Percentiles rank a stretch among this genome's conserved stretches.
Evolutionary conservation across 1,284 basidiomycete species (phyloP).

Genomic region (Afroboletus lepidellus): DNA sequence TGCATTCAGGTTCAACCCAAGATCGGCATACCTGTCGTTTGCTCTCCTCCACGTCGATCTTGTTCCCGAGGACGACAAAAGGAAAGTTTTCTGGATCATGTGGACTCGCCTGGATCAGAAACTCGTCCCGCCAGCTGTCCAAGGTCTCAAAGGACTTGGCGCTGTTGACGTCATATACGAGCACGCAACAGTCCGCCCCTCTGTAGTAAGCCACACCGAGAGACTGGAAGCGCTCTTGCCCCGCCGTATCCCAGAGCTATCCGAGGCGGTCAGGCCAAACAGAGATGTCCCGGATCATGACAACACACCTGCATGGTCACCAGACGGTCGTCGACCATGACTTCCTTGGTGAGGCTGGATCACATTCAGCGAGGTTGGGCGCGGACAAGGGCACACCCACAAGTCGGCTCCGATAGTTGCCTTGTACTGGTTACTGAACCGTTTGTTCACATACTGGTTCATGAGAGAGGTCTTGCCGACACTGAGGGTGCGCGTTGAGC

Average conservation of each 20-base stretch:
- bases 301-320: conserved; percentile 94
- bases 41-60: conserved; percentile 99
- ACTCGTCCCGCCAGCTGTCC: conserved; percentile 97
- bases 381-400: conserved; percentile 45
- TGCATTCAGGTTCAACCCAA: background rate
- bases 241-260: conserved; percentile 98
- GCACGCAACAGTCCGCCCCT: conserved; percentile 98
- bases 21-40: conserved; percentile 82
- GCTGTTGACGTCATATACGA: conserved; percentile 99
- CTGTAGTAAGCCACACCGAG: conserved; percentile 99
- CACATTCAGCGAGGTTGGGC: conserved; percentile 14
- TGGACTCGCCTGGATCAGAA: conserved; percentile 96
- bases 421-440: conserved; percentile 99
- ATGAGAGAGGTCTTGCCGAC: conserved; percentile 99
- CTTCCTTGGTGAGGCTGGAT: conserved; percentile 91
- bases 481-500: conserved; percentile 43
- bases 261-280: conserved; percentile 8
- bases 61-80: conserved; percentile 98
- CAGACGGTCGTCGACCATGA: conserved; percentile 96
- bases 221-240: conserved; percentile 99
- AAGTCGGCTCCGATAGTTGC: conserved; percentile 93
- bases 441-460: conserved; percentile 99
- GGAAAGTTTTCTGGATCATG: conserved; percentile 99
- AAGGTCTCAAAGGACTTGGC: conserved; percentile 97
- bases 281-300: conserved; percentile 4